Evolutionary conservation across 768 basidiomycete species (phyloP), one percentile per base, ranked within the genome.

Genomic region (Termitomyces sp.): DNA sequence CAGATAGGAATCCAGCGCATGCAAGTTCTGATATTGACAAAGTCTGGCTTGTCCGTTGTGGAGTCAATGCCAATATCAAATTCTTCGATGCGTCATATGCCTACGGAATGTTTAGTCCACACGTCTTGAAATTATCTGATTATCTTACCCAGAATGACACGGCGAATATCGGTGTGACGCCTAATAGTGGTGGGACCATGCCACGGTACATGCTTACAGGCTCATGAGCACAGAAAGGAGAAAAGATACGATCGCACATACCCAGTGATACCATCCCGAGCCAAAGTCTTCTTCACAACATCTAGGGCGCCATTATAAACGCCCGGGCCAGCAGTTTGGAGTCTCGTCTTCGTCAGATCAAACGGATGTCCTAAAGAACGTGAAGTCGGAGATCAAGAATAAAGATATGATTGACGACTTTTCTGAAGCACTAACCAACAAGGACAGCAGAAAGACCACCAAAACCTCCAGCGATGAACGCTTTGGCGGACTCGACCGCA

Each of bases 141-240:
- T 24, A 55, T 64, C 81, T 57, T 71, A 94, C 95, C 95, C 95
- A 98, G 79, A 99, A 98, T 3, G 94, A 96, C 32, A 98, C 76
- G 3, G 97, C 97, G 66, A 99, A 99, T 67, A 98, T 98, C 35
- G 97, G 97, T 5, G 97, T 98, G 30, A 99, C 93, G 30, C 96
- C 94, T 32, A 97, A 76, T 57, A 98, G 72, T 45, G 95, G 95
- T 35, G 95, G 94, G 3, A 95, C 89, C 74, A 98, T 93, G 36
- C 93, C 94, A 60, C 93, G 90, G 67, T 94, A 96, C 68, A 96
- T 68, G 30, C 92, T 94, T 8, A 46, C 20, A 54, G 4, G 26
- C 35, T 59, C 48, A 35, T 57, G 24, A 60, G 48, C 9, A 47
- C 14, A 38, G 38, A 46, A 16, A 11, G 35, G n/a, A 49, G 9